These are phyloP conservation scores for Chernovozyma aurita DNA, from an alignment of 1,139 yeast genomes.

Conservation along the genomic window DNA sequence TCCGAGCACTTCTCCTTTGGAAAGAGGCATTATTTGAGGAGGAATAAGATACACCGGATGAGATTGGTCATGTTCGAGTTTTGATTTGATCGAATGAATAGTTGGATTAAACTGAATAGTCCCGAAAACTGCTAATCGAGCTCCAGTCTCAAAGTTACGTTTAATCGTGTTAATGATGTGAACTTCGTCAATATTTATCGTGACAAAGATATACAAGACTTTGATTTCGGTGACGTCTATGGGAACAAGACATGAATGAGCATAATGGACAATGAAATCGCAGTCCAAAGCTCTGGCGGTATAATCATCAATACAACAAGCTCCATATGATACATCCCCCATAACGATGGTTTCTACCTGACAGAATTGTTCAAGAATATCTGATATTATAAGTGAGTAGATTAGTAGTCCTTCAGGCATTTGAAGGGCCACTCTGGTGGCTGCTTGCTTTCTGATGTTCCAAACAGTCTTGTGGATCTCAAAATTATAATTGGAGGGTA, in stretches of 20 bases:
- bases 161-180: conserved; percentile 77
- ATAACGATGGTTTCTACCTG: conserved; percentile 82
- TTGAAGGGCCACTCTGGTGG: conserved; percentile 81
- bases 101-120: conserved; percentile 97
- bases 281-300: conserved; percentile 92
- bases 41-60: conserved; percentile 64
- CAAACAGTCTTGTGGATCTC: conserved; percentile 95
- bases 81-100: conserved; percentile 70
- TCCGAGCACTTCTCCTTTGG: conserved; percentile 95
- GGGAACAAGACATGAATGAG: conserved; percentile 96
- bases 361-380: conserved; percentile 89
- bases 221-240: conserved; percentile 87
- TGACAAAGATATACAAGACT: conserved; percentile 91
- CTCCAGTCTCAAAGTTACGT: conserved; percentile 59
- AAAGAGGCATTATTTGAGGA: conserved; percentile 89
- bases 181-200: conserved; percentile 79
- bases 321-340: conserved; percentile 99
- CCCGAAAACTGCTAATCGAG: conserved; percentile 77
- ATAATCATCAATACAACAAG: conserved; percentile 95
- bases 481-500: conserved; percentile 90
- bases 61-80: conserved; percentile 45
- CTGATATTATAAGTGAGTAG: conserved; percentile 81
- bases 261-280: conserved; percentile 93
- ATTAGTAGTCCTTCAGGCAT: conserved; percentile 96
- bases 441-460: conserved; percentile 73